Evolutionary conservation across 179 eudicot genomes (phyloP).

Genomic region (Beta lomatogona): DNA sequence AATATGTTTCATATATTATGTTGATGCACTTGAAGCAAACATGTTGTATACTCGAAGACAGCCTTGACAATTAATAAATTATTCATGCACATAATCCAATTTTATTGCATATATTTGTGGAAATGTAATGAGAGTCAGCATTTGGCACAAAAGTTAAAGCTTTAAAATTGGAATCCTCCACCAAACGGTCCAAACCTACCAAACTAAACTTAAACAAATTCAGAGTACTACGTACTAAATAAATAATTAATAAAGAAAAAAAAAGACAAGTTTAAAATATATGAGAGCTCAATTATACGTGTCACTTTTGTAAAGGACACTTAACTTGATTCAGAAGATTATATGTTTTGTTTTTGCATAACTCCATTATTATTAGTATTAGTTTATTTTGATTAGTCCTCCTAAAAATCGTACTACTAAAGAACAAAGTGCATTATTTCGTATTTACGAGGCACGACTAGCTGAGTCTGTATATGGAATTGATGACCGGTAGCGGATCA

Average conservation of each 20-base stretch:
- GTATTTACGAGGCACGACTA: not conserved
- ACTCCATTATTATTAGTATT: slow-evolving; percentile 9
- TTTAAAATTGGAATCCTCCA: not conserved
- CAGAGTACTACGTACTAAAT: not conserved
- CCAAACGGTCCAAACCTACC: slow-evolving; percentile 3
- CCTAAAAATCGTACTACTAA: slow-evolving; percentile 18
- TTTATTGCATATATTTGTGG: not conserved
- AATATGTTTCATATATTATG: not conserved
- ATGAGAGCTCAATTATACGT: slow-evolving; percentile 20
- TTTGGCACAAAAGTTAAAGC: slow-evolving; percentile 31
- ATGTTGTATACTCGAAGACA: slow-evolving; percentile 30
- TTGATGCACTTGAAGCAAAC: slow-evolving; percentile 21
- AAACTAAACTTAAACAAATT: slow-evolving; percentile 13
- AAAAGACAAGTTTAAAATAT: not conserved
- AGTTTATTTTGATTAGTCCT: not conserved
- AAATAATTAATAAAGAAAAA: not conserved
- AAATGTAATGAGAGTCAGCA: not conserved
- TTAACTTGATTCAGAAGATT: slow-evolving; percentile 36
- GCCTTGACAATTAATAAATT: slow-evolving; percentile 28
- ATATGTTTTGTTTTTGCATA: slow-evolving; percentile 5
- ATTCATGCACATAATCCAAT: slow-evolving; percentile 18
- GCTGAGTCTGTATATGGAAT: too few species aligned
- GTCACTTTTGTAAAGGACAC: slow-evolving; percentile 34
- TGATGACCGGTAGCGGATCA: too few species aligned
- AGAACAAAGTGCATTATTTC: slow-evolving; percentile 26